A percentile compares a stretch with the other conserved stretches of the same genome.
These are phyloP conservation scores for Phytophthora syringae DNA, from an alignment of 352 stramenopile species.

Conservation along the genomic window DNA sequence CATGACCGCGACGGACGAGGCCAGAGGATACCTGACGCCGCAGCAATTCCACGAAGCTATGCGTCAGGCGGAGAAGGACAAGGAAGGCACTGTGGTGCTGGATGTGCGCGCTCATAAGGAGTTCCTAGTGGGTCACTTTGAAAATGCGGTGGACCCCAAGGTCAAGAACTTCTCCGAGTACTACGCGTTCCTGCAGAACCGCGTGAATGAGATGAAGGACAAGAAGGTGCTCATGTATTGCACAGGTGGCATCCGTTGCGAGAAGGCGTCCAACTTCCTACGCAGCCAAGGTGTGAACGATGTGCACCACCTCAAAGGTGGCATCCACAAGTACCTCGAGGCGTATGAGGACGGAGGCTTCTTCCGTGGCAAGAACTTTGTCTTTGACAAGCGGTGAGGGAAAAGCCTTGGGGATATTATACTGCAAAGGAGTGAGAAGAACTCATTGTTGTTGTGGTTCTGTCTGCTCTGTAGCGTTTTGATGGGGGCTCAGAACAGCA, in stretches of 20 bases:
- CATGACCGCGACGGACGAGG: conserved; percentile 61
- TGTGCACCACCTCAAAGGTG: conserved; percentile 72
- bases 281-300: conserved; percentile 61
- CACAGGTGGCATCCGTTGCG: conserved; percentile 77
- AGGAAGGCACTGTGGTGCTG: conserved; percentile 59
- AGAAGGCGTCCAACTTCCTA: conserved; percentile 79
- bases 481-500: conserved; percentile 59
- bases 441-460: conserved; percentile 2
- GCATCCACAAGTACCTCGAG: conserved; percentile 82
- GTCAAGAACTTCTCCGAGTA: conserved; percentile 85
- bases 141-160: conserved; percentile 64
- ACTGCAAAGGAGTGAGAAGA: neutral
- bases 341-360: conserved; percentile 65
- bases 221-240: conserved; percentile 87
- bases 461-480: conserved; percentile 47
- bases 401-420: conserved; percentile 16
- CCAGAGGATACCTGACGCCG: conserved; percentile 76
- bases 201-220: conserved; percentile 64
- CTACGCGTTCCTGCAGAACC: conserved; percentile 67
- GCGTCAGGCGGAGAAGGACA: conserved; percentile 44
- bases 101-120: conserved; percentile 74
- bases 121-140: conserved; percentile 76
- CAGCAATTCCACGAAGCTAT: conserved; percentile 80
- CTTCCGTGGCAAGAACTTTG: conserved; percentile 83
- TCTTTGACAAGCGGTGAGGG: conserved; percentile 86